Conservation (phyloP, 495 filamentous ascomycete genomes). For the Beverwykella pulmonaria region DNA sequence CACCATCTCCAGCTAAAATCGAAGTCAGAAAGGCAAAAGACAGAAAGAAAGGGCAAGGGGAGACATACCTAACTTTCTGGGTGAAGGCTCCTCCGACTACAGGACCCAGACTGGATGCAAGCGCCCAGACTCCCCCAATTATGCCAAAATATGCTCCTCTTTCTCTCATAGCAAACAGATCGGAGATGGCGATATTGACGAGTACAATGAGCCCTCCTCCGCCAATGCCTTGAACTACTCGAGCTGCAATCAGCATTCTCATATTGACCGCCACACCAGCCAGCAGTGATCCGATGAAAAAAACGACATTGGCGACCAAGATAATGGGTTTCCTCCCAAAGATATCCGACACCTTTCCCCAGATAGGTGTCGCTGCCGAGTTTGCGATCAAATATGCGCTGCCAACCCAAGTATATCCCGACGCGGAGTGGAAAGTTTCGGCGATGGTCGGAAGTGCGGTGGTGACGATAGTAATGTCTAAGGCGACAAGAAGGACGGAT, state of each 20-base stretch:
- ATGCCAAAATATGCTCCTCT: slow-evolving; percentile 49
- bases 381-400: slow-evolving; percentile 62
- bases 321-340: slow-evolving; percentile 81
- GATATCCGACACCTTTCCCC: slow-evolving; percentile 86
- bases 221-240: slow-evolving; percentile 82
- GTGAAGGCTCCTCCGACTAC: slow-evolving; percentile 50
- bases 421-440: slow-evolving; percentile 49
- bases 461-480: slow-evolving; percentile 51
- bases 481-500: slow-evolving; percentile 48
- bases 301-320: slow-evolving; percentile 69
- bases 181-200: slow-evolving; percentile 79
- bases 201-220: slow-evolving; percentile 80
- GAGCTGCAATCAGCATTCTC: slow-evolving; percentile 71
- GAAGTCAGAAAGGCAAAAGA: too few species aligned
- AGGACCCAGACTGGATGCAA: slow-evolving; percentile 48
- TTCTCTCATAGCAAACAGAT: slow-evolving; percentile 73
- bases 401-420: slow-evolving; percentile 60
- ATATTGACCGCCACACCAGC: slow-evolving; percentile 68
- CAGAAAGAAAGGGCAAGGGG: too few species aligned
- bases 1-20: slow-evolving; percentile 39
- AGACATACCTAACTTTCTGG: slow-evolving; percentile 40
- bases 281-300: slow-evolving; percentile 75
- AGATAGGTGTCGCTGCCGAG: slow-evolving; percentile 68
- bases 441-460: slow-evolving; percentile 57
- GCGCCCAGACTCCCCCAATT: slow-evolving; percentile 50